phyloP scores from a whole-genome alignment of 2,329 filamentous ascomycete genomes.

The Cordyceps militaris region DNA sequence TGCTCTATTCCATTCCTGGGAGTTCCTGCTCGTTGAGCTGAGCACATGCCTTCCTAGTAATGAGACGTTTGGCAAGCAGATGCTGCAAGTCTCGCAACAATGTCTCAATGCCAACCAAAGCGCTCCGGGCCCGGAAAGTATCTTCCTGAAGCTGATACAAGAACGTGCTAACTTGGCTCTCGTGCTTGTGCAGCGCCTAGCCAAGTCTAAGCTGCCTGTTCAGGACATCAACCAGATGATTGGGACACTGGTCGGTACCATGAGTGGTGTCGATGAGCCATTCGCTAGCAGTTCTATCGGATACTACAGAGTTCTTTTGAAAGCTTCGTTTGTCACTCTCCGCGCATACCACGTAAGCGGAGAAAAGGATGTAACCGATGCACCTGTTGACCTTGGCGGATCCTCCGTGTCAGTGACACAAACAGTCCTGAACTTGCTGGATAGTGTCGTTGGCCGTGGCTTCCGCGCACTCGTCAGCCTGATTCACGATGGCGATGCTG shows the following conservation, averaged over 20 bases:
- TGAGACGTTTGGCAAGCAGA: conserved; percentile 55
- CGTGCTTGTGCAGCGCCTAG: conserved; percentile 72
- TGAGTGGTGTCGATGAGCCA: conserved; percentile 47
- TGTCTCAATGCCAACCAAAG: conserved; percentile 74
- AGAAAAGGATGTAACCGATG: conserved; percentile 19
- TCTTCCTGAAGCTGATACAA: conserved; percentile 74
- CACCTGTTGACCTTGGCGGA: conserved; percentile 27
- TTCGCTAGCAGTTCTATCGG: conserved; percentile 46
- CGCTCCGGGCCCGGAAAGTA: conserved; percentile 63
- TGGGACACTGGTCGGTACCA: conserved; percentile 42
- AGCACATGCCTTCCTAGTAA: conserved; percentile 54
- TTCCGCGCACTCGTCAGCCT: conserved; percentile 75
- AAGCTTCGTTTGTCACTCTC: conserved; percentile 76
- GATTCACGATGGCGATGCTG: conserved; percentile 66
- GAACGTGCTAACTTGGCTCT: conserved; percentile 74
- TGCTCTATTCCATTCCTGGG: conserved; percentile 80
- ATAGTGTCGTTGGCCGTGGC: conserved; percentile 70
- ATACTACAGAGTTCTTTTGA: conserved; percentile 79
- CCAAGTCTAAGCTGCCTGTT: conserved; percentile 46
- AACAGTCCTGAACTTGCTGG: conserved; percentile 70
- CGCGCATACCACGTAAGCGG: conserved; percentile 48
- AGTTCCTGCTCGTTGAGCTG: conserved; percentile 77
- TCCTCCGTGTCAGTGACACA: conserved; percentile 43
- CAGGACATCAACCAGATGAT: conserved; percentile 47
- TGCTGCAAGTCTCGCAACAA: conserved; percentile 67